Base-by-base conservation (phyloP, 2,329 filamentous ascomycete genomes). In the Penicillium brevicompactum region DNA sequence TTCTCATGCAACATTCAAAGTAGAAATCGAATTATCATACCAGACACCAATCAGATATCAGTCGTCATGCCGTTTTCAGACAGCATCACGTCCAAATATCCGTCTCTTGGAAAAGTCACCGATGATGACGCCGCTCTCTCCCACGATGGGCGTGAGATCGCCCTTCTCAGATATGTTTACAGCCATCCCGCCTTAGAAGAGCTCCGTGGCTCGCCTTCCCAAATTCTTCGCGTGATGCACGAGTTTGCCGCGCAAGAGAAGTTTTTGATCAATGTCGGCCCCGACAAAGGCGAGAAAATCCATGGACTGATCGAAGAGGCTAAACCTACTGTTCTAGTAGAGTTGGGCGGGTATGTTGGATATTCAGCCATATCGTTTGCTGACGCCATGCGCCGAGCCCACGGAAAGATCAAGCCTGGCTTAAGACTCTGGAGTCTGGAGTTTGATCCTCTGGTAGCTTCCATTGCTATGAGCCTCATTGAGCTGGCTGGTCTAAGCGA, bases 251-350 rank as follows among this genome's bases (percentile, higher is more conserved):
- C 46, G 1, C 37, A 51, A 7, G 21, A 57, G 18, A 51, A 58
- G 8, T 58, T 55, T n/a, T 55, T 62, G 3, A 60, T 62, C 27
- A 62, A 57, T 24, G 54, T 56, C 4, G 55, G 57, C n/a, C 43
- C 31, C 8, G 55, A 56, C n/a, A 55, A 58, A 34, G 55, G 45
- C 2, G 41, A 34, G 11, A 52, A 56, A 13, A 37, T 60, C 2
- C 24, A 16, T n/a, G 43, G 49, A 2, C n/a, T 60, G 11, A 54
- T 62, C 16, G 41, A 43, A 13, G n/a, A 53, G 4, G 48, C 55
- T 10, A 50, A 50, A 14, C 58, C 58, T 2, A 32, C 49, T 10
- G 49, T 56, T 10, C 13, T 57, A 2, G 52, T 60, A 13, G 58
- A 60, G 18, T 11, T 60, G 2, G 58, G 58, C 13, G 58, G 51